A percentile compares a stretch with the other conserved stretches of the same genome.
These are phyloP conservation scores for Macrotyloma uniflorum DNA, from an alignment of 306 rosid species.

Conservation along the genomic window DNA sequence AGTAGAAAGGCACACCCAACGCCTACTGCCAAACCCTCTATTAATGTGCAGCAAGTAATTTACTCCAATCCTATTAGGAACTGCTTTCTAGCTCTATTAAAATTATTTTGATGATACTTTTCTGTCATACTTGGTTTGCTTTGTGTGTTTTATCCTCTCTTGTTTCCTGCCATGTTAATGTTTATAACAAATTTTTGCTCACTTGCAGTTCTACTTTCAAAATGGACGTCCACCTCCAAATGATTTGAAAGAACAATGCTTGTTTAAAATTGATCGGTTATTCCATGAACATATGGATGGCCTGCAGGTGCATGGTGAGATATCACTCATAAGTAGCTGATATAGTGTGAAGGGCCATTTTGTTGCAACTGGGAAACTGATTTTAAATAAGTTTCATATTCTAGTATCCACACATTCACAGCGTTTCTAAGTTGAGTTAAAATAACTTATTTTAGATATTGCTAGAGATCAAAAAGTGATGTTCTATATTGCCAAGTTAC, in stretches of 20 bases:
- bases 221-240: slow-evolving; percentile 82
- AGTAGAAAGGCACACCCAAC: neutral
- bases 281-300: slow-evolving; percentile 80
- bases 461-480: neutral
- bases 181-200: slow-evolving; percentile 30
- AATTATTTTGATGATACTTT: slow-evolving; percentile 18
- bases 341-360: slow-evolving; percentile 34
- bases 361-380: slow-evolving; percentile 31
- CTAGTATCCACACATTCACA: slow-evolving; percentile 8
- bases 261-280: slow-evolving; percentile 59
- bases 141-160: slow-evolving; percentile 2
- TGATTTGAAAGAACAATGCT: slow-evolving; percentile 73
- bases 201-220: slow-evolving; percentile 87
- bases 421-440: slow-evolving; percentile 24
- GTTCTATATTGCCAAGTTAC: neutral
- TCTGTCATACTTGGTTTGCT: slow-evolving; percentile 24
- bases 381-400: slow-evolving; percentile 21
- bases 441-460: slow-evolving; percentile 17
- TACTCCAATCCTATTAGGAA: neutral
- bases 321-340: slow-evolving; percentile 37
- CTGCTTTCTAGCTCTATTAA: slow-evolving; percentile 8
- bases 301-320: slow-evolving; percentile 85
- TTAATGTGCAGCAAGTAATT: neutral
- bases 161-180: slow-evolving; percentile 29
- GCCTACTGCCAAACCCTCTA: neutral